These are phyloP conservation scores for Colletotrichum coccodes DNA, from an alignment of 2,329 filamentous ascomycete genomes.

Conservation along the genomic window DNA sequence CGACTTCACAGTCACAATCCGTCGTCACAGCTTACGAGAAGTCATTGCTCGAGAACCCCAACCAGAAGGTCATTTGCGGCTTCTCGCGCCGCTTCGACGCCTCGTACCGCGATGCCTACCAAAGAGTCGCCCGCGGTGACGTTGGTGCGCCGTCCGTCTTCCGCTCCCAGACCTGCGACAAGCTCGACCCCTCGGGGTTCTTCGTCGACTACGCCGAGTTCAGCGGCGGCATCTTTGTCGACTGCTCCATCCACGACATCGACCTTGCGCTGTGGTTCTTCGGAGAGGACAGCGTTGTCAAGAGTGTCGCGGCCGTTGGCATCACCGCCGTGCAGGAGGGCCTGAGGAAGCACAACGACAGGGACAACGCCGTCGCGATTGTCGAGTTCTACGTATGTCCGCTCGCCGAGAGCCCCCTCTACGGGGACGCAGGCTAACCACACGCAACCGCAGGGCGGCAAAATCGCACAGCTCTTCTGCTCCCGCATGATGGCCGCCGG, in stretches of 20 bases:
- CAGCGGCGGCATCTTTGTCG: slow-evolving; percentile 76
- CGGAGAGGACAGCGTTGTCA: slow-evolving; percentile 43
- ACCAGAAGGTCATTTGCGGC: slow-evolving; percentile 69
- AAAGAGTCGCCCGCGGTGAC: slow-evolving; percentile 59
- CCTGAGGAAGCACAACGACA: slow-evolving; percentile 43
- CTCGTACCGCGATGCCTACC: slow-evolving; percentile 69
- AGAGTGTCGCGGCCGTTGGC: slow-evolving; percentile 43
- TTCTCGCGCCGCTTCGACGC: slow-evolving; percentile 64
- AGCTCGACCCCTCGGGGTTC: slow-evolving; percentile 72
- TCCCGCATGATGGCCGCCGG: slow-evolving; percentile 75
- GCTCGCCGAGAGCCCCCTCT: too few species aligned
- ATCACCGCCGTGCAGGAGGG: slow-evolving; percentile 46
- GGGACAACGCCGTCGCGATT: slow-evolving; percentile 56
- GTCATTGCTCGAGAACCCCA: slow-evolving; percentile 50
- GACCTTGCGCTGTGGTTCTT: slow-evolving; percentile 47
- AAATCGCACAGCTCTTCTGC: slow-evolving; percentile 72
- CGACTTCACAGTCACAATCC: slow-evolving; percentile 59
- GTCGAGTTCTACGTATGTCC: slow-evolving; percentile 63
- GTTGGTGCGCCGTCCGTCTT: slow-evolving; percentile 71
- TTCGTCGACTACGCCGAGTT: slow-evolving; percentile 75
- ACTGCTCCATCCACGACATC: slow-evolving; percentile 78
- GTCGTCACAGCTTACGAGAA: slow-evolving; percentile 66
- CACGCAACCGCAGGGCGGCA: slow-evolving; percentile 52
- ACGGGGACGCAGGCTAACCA: background rate
- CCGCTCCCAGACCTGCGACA: slow-evolving; percentile 75